phyloP scores from a whole-genome alignment of 2,329 filamentous ascomycete genomes.

The Bipolaris bicolor region DNA sequence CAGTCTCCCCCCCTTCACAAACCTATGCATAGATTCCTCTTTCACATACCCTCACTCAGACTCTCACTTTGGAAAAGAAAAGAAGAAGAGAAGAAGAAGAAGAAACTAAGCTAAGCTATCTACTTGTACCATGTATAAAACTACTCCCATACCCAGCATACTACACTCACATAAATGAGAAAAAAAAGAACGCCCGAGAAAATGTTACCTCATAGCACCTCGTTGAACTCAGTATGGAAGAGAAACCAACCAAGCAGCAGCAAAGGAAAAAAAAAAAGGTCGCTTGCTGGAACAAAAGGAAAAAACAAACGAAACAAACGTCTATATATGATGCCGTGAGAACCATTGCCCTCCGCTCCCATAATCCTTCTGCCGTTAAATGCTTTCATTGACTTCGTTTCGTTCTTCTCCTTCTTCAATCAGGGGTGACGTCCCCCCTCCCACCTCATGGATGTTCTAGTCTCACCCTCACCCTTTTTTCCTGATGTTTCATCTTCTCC shows the following conservation, averaged over 20 bases:
- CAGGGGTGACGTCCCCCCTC: constrained; percentile 1
- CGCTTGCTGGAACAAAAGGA: neutral
- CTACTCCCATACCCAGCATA: constrained; percentile 11
- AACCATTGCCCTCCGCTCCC: constrained; percentile 8
- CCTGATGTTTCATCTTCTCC: constrained; percentile 35
- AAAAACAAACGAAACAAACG: constrained; percentile 21
- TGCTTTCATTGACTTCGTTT: constrained; percentile 25
- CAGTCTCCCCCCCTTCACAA: neutral
- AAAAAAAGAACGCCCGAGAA: neutral
- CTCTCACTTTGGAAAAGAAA: neutral
- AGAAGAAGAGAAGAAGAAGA: neutral
- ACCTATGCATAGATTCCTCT: neutral
- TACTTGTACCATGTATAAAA: constrained; percentile 38
- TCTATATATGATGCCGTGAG: constrained; percentile 46
- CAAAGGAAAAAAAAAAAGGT: constrained; percentile 15
- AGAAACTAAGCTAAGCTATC: constrained; percentile 28
- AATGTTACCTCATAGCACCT: neutral
- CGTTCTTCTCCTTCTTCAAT: neutral
- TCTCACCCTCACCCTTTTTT: constrained; percentile 14
- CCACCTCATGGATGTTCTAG: constrained; percentile 1
- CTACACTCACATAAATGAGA: constrained; percentile 11
- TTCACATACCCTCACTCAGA: neutral
- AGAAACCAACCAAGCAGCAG: neutral
- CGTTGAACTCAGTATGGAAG: neutral
- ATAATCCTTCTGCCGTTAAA: constrained; percentile 24